Conservation (phyloP, 176 grass and related monocot species). For the Phoenix roebelenii region DNA sequence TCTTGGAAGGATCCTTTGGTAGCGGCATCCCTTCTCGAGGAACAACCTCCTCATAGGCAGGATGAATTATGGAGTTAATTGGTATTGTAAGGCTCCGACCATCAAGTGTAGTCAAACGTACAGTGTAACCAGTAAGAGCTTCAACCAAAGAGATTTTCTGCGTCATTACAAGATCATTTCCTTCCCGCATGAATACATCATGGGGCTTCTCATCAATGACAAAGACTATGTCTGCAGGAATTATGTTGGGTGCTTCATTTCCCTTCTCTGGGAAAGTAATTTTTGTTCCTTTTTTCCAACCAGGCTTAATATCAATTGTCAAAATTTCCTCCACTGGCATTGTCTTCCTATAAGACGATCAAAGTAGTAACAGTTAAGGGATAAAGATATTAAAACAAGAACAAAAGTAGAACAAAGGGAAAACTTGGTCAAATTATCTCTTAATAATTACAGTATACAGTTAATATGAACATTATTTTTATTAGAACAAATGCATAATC, state of each 20-base stretch:
- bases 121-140: slow-evolving; percentile 4
- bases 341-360: background rate
- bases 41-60: slow-evolving; percentile 54
- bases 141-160: slow-evolving; percentile 8
- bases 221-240: slow-evolving; percentile 5
- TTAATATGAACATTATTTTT: no score
- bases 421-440: no score
- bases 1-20: slow-evolving; percentile 48
- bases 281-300: slow-evolving; percentile 89
- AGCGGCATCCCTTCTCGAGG: slow-evolving; percentile 67
- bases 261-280: slow-evolving; percentile 73
- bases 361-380: no score
- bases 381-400: no score
- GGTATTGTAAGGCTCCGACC: slow-evolving; percentile 5
- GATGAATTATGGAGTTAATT: slow-evolving; percentile 1
- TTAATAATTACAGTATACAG: no score
- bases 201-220: slow-evolving; percentile 13
- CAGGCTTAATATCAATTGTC: slow-evolving; percentile 64
- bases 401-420: no score
- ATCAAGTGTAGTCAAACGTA: background rate
- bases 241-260: slow-evolving; percentile 25
- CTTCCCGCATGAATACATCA: slow-evolving; percentile 1
- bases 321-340: slow-evolving; percentile 37
- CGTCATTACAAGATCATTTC: slow-evolving; percentile 8
- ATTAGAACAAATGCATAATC: no score